Base-by-base conservation (phyloP, 2,329 filamentous ascomycete species). In the Ambrosiella xylebori region DNA sequence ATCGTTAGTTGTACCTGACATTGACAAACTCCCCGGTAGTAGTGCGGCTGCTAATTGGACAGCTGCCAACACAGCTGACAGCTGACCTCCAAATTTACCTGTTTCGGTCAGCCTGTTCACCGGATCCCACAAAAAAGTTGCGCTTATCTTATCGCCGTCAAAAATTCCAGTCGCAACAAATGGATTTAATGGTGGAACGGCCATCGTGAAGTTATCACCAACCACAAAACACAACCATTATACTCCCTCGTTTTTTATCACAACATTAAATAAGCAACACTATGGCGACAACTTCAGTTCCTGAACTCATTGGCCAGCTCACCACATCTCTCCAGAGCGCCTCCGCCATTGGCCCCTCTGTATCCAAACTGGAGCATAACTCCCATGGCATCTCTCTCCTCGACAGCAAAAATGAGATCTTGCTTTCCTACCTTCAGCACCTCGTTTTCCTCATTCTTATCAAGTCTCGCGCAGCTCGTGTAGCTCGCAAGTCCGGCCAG, bases 401-500 rank as follows among this genome's bases (percentile, higher is more conserved):
- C 65, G 89, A 97, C 67, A 82, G 88, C 63, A 98, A 98, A 73
- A 97, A 94, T 71, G 93, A 98, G 68, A 78, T 98, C n/a, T 82
- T 98, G 15, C 82, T 98, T 44, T 91, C 91, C 3, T 98, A 98
- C 70, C 76, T 98, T 0, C 91, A 98, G 66, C 94, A 95, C 65
- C 80, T 97, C 3, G 87, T 93, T 50, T 95, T 95, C 64, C 74
- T 95, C 45, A 85, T 95, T 50, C 74, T 95, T 1, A 71, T 94
- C 41, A 91, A 94, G 66, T 70, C 97, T 17, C 81, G 87, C 60
- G 81, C 82, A 66, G 63, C 69, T 4, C 52, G 53, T 40, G 54
- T 27, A 6, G 47, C 53, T 37, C 57, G 61, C n/a, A 64, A 64
- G 51, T 58, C 58, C n/a, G 56, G 59, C 15, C 49, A 57, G 4